A percentile compares a stretch with the other conserved stretches of the same genome.
Evolutionary conservation across 345 rosid species (phyloP).

Genomic region (rapeseed (Brassica napus)): Da-Ae NC_063445.1:44253001-44253500

Average conservation of each 20-base stretch:
- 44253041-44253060: constrained; percentile 35
- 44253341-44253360: constrained; percentile 35
- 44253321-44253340: constrained; percentile 18
- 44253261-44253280: neutral
- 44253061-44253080: constrained; percentile 36
- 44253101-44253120: neutral
- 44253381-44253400: constrained; percentile 44
- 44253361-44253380: constrained; percentile 33
- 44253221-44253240: constrained; percentile 6
- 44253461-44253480: constrained; percentile 52
- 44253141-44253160: constrained; percentile 19
- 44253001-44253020: constrained; percentile 39
- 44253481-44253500: constrained; percentile 20
- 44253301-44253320: constrained; percentile 14
- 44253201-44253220: constrained; percentile 1
- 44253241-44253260: neutral
- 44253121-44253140: neutral
- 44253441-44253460: constrained; percentile 21
- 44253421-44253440: neutral
- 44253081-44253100: constrained; percentile 24
- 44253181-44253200: constrained; percentile 38
- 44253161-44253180: constrained; percentile 65
- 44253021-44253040: constrained; percentile 34
- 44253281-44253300: neutral
- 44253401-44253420: constrained; percentile 16